Evolutionary conservation across 257 asterid species (phyloP).

Genomic region (Knoxia roxburghii): DNA sequence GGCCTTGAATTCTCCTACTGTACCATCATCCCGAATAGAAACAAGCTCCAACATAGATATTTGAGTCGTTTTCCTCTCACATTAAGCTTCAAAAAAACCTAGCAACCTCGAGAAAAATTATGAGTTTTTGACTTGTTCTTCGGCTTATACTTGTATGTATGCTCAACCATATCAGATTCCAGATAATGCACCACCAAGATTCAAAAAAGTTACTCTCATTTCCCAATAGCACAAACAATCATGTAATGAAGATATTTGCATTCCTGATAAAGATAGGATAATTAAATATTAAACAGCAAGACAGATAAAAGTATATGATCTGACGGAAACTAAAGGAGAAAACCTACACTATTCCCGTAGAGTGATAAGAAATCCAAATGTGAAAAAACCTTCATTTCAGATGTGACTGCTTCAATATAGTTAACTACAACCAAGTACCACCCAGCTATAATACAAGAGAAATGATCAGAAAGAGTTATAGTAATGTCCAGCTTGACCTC

Average conservation of each 20-base stretch:
- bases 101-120: neutral
- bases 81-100: neutral
- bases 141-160: neutral
- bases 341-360: neutral
- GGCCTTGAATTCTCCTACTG: neutral
- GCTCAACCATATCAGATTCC: neutral
- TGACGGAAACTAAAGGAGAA: neutral
- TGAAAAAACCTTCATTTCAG: neutral
- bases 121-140: neutral
- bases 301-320: neutral
- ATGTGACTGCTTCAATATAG: neutral
- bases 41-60: neutral
- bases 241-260: neutral
- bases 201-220: neutral
- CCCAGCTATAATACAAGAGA: neutral
- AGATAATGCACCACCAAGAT: conserved; percentile 1
- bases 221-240: neutral
- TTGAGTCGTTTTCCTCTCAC: neutral
- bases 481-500: conserved; percentile 45
- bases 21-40: neutral
- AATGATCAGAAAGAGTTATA: conserved; percentile 1
- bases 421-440: neutral
- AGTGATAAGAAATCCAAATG: neutral
- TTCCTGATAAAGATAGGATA: neutral
- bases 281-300: neutral